A percentile compares a stretch with the other conserved stretches of the same genome.
Evolutionary conservation across 257 asterid species (phyloP).

Genomic region (Osmanthus fragrans): DNA sequence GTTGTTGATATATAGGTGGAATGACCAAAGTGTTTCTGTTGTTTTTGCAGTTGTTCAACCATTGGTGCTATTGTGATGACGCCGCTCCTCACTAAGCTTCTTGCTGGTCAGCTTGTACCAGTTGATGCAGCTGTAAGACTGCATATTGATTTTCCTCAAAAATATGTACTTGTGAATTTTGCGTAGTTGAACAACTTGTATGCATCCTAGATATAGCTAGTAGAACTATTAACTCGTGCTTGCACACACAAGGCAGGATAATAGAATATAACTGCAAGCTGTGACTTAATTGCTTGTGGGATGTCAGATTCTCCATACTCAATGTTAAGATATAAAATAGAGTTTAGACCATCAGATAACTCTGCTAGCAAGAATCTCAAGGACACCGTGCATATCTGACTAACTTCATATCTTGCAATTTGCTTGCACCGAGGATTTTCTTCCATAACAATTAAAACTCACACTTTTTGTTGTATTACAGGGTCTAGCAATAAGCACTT

Average conservation of each 20-base stretch:
- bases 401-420: conserved; percentile 5
- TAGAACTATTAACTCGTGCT: neutral
- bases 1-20: neutral
- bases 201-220: conserved; percentile 15
- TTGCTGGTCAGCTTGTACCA: conserved; percentile 98
- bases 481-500: conserved; percentile 97
- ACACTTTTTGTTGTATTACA: conserved; percentile 29
- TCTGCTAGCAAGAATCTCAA: neutral
- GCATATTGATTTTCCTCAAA: neutral
- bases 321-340: neutral
- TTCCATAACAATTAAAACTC: neutral
- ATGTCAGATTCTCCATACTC: neutral
- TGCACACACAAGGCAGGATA: conserved; percentile 2
- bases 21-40: conserved; percentile 17
- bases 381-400: neutral
- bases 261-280: neutral
- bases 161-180: neutral
- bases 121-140: conserved; percentile 95
- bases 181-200: conserved; percentile 4
- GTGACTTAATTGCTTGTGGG: conserved; percentile 14
- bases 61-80: conserved; percentile 96
- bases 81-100: conserved; percentile 87
- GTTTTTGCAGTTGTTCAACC: conserved; percentile 79
- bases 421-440: neutral
- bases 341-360: conserved; percentile 1